These are phyloP conservation scores for Globisporangium spinosum DNA, from an alignment of 352 stramenopile species.

Conservation along the genomic window DNA sequence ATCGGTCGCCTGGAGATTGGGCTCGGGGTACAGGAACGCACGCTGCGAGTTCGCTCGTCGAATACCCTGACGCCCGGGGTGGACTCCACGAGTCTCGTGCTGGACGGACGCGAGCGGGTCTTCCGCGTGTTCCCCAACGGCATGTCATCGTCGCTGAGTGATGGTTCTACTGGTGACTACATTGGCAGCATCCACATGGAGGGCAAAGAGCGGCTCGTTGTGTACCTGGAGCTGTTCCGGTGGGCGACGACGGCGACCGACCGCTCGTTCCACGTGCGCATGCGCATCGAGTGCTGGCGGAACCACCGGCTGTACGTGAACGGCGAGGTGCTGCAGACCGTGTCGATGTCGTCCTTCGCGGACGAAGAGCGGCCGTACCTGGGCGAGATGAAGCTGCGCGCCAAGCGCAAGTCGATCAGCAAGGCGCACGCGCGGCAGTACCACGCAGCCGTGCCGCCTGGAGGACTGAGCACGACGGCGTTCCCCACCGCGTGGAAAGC, in stretches of 20 bases:
- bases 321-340: slow-evolving; percentile 45
- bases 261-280: slow-evolving; percentile 39
- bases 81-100: slow-evolving; percentile 43
- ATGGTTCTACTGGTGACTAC: slow-evolving; percentile 47
- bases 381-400: slow-evolving; percentile 44
- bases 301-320: slow-evolving; percentile 40
- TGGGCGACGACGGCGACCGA: slow-evolving; percentile 30
- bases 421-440: slow-evolving; percentile 22
- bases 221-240: slow-evolving; percentile 50
- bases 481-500: slow-evolving; percentile 24
- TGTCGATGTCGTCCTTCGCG: slow-evolving; percentile 24
- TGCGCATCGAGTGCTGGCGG: slow-evolving; percentile 39
- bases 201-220: slow-evolving; percentile 30
- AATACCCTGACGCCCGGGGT: slow-evolving; percentile 24
- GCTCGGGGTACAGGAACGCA: slow-evolving; percentile 34
- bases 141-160: slow-evolving; percentile 29
- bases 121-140: slow-evolving; percentile 61
- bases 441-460: slow-evolving; percentile 7
- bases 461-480: not conserved
- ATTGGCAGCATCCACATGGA: slow-evolving; percentile 52
- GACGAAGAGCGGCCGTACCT: slow-evolving; percentile 40
- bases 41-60: slow-evolving; percentile 34
- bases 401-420: slow-evolving; percentile 38
- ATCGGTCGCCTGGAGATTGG: slow-evolving; percentile 37
- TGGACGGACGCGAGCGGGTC: slow-evolving; percentile 58